Conservation (phyloP, 768 basidiomycete species). For the Auriscalpium vulgare region DNA sequence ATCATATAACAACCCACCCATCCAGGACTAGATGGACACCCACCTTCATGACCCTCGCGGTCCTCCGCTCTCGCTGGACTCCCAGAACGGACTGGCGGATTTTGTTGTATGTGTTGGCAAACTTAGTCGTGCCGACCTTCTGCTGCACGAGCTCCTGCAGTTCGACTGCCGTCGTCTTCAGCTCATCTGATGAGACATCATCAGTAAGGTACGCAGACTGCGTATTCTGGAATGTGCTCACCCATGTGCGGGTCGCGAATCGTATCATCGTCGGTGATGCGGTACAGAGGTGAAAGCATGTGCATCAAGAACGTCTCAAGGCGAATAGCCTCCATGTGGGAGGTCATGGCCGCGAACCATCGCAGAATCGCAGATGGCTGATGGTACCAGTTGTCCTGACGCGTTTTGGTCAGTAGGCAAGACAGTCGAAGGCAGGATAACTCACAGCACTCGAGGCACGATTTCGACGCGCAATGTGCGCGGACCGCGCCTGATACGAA, state of each 20-base stretch:
- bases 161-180: slow-evolving; percentile 75
- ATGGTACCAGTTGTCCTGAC: slow-evolving; percentile 73
- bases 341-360: slow-evolving; percentile 91
- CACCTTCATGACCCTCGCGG: slow-evolving; percentile 38
- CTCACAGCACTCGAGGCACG: slow-evolving; percentile 39
- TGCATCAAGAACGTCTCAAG: slow-evolving; percentile 73
- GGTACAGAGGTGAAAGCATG: slow-evolving; percentile 79
- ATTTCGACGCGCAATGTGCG: slow-evolving; percentile 63
- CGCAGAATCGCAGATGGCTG: slow-evolving; percentile 75
- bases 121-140: slow-evolving; percentile 84
- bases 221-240: slow-evolving; percentile 26
- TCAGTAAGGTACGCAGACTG: background rate
- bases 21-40: slow-evolving; percentile 5
- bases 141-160: slow-evolving; percentile 80
- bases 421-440: background rate
- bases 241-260: slow-evolving; percentile 74
- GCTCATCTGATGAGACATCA: slow-evolving; percentile 48
- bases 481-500: slow-evolving; percentile 78
- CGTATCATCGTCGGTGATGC: slow-evolving; percentile 81
- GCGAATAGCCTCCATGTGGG: slow-evolving; percentile 49
- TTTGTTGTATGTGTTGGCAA: slow-evolving; percentile 69
- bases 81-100: slow-evolving; percentile 66
- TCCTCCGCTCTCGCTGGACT: slow-evolving; percentile 66
- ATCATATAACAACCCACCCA: background rate
- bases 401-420: background rate